A percentile compares a stretch with the other conserved stretches of the same genome.
Conservation (phyloP, 2,329 filamentous ascomycete genomes). For the Alternaria triticina region DNA sequence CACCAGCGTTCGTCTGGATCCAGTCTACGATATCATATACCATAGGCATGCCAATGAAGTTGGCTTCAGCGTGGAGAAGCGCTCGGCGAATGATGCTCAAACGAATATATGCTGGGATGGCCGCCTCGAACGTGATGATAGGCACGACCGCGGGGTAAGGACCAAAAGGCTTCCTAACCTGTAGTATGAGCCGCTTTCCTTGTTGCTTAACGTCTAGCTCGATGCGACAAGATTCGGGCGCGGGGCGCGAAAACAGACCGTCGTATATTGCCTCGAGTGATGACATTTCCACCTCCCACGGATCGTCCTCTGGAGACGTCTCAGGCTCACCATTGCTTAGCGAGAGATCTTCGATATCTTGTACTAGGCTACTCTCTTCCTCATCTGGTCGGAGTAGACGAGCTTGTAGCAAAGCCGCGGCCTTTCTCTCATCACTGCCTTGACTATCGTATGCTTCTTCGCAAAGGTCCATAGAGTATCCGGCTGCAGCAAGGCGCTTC, state of each 20-base stretch:
- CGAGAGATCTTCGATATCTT: slow-evolving; percentile 42
- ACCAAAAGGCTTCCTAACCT: slow-evolving; percentile 72
- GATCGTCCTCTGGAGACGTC: slow-evolving; percentile 54
- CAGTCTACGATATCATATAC: slow-evolving; percentile 90
- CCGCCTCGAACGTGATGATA: slow-evolving; percentile 70
- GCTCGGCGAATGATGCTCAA: slow-evolving; percentile 83
- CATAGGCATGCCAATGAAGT: slow-evolving; percentile 84
- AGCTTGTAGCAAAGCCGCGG: slow-evolving; percentile 80
- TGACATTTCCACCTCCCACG: slow-evolving; percentile 85
- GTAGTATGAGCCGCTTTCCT: slow-evolving; percentile 59
- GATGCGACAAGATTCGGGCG: slow-evolving; percentile 72
- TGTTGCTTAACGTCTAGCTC: slow-evolving; percentile 61
- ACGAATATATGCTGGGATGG: slow-evolving; percentile 89
- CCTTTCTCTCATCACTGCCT: slow-evolving; percentile 73
- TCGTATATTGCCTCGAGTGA: slow-evolving; percentile 88
- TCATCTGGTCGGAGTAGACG: slow-evolving; percentile 61
- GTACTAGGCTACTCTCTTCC: slow-evolving; percentile 34
- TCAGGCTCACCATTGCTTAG: slow-evolving; percentile 52
- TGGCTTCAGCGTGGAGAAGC: slow-evolving; percentile 71
- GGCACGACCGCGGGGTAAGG: slow-evolving; percentile 74
- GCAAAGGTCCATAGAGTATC: slow-evolving; percentile 86
- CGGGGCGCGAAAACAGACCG: slow-evolving; percentile 62
- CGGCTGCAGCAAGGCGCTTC: slow-evolving; percentile 79
- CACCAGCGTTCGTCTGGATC: slow-evolving; percentile 82
- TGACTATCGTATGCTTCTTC: slow-evolving; percentile 75